These are phyloP conservation scores for Penicillium aurantiogriseum DNA, from an alignment of 2,329 filamentous ascomycete species.

Conservation along the genomic window DNA sequence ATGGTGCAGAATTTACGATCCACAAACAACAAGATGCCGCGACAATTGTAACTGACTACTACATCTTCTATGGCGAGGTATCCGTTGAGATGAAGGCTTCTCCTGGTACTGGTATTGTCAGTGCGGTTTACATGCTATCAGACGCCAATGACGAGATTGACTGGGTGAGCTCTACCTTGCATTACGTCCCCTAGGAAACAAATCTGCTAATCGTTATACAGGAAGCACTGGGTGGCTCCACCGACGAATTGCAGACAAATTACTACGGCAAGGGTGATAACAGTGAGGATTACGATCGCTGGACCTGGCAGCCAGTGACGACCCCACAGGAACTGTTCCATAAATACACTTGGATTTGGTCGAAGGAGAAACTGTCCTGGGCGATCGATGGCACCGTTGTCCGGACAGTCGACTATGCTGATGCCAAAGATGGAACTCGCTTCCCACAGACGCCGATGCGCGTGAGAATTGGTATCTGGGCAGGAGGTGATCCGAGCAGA, in stretches of 20 bases:
- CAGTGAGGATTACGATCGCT: neutral
- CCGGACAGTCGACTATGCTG: neutral
- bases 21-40: neutral
- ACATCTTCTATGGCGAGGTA: neutral
- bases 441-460: conserved; percentile 1
- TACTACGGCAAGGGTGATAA: neutral
- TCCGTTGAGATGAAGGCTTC: conserved; percentile 3
- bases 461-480: neutral
- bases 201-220: neutral
- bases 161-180: neutral
- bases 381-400: neutral
- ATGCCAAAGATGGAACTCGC: neutral
- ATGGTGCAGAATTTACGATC: neutral
- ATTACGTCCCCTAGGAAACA: rapidly evolving
- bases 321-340: neutral
- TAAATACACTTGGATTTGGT: neutral
- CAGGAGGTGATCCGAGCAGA: neutral
- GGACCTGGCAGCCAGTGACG: neutral
- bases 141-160: neutral
- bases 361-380: neutral
- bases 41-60: neutral
- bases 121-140: neutral
- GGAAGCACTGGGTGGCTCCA: neutral
- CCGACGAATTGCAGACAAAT: neutral
- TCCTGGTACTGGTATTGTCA: neutral